Percentiles rank a stretch among this genome's conserved stretches.
phyloP scores from a whole-genome alignment of 1,284 basidiomycete genomes.

The Ustilago vetiveriae region DNA sequence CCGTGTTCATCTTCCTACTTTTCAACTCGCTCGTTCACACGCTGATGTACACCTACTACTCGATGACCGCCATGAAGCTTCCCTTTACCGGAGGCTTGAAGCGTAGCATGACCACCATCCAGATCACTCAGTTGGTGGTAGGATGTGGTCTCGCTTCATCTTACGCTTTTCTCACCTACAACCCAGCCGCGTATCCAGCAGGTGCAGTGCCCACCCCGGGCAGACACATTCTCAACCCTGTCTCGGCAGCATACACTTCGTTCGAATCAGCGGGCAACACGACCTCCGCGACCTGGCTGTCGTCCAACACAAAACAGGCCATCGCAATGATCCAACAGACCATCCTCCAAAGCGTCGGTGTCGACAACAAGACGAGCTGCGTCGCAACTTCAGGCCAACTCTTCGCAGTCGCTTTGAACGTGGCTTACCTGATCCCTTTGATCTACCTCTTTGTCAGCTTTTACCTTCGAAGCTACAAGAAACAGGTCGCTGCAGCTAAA shows the following conservation, averaged over 20 bases:
- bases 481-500: constrained; percentile 34
- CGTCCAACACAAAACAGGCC: constrained; percentile 22
- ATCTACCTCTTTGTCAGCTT: constrained; percentile 60
- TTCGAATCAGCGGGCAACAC: constrained; percentile 14
- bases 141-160: constrained; percentile 39
- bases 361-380: constrained; percentile 21
- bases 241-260: constrained; percentile 10
- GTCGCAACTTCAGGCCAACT: constrained; percentile 34
- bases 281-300: constrained; percentile 1
- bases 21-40: constrained; percentile 53
- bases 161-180: constrained; percentile 45
- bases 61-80: constrained; percentile 59
- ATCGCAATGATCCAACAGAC: constrained; percentile 21
- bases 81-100: constrained; percentile 65
- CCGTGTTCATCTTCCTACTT: constrained; percentile 49
- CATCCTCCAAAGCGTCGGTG: constrained; percentile 15
- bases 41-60: constrained; percentile 65
- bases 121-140: constrained; percentile 59
- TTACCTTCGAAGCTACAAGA: constrained; percentile 53
- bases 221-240: constrained; percentile 29
- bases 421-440: constrained; percentile 50
- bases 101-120: constrained; percentile 58
- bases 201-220: constrained; percentile 41
- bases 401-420: constrained; percentile 48
- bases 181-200: constrained; percentile 38